Evolutionary conservation across 129 eudicot species (phyloP).

Genomic region (Tagetes patula): DNA sequence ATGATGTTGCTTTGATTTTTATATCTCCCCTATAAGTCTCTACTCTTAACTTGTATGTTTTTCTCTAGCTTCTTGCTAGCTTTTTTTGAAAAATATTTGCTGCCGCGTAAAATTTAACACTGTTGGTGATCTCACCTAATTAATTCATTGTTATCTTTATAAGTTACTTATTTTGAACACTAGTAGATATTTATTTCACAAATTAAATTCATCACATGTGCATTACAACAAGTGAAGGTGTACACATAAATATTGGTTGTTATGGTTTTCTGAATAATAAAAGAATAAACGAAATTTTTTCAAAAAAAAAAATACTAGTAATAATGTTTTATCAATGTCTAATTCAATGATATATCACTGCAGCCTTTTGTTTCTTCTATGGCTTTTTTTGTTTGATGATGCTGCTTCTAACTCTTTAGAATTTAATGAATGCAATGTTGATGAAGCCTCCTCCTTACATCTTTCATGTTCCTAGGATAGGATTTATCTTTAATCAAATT

Average conservation of each 20-base stretch:
- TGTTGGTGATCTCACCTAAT: no score
- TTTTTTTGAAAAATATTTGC: no score
- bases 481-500: constrained; percentile 10
- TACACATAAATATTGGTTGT: neutral
- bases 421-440: constrained; percentile 47
- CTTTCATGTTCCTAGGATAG: constrained; percentile 40
- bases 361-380: constrained; percentile 32
- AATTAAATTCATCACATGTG: neutral
- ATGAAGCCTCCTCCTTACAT: constrained; percentile 32
- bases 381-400: constrained; percentile 25
- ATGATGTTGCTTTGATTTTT: no score
- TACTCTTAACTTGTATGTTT: no score
- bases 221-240: neutral
- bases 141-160: no score
- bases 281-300: constrained; percentile 22
- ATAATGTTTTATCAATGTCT: constrained; percentile 24
- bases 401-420: constrained; percentile 39
- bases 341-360: constrained; percentile 25
- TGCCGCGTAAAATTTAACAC: no score
- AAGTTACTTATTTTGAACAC: no score
- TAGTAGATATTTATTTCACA: neutral
- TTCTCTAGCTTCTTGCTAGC: no score
- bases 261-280: neutral
- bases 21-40: no score
- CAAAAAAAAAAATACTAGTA: neutral